Conservation (phyloP, 1,284 basidiomycete species). For the Rhodofomes roseus region DNA sequence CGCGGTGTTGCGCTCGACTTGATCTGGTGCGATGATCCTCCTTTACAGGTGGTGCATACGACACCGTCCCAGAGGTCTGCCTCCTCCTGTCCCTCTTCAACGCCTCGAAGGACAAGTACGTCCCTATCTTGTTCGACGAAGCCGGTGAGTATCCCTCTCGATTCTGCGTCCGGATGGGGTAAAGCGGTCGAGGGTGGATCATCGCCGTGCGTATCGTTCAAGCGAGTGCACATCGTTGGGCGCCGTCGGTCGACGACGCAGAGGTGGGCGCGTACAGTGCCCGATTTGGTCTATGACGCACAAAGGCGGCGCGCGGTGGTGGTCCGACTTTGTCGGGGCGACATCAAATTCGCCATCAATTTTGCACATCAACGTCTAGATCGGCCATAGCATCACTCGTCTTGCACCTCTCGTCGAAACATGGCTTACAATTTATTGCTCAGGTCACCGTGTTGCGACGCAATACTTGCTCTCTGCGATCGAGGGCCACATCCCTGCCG, state of each 20-base stretch:
- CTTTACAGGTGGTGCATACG: constrained; percentile 69
- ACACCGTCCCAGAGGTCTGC: constrained; percentile 80
- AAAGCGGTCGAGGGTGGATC: background rate
- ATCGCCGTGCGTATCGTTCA: background rate
- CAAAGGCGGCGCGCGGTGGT: background rate
- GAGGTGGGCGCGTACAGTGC: background rate
- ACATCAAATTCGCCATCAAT: background rate
- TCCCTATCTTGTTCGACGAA: constrained; percentile 72
- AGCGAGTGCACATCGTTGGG: background rate
- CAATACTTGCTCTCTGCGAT: constrained; percentile 80
- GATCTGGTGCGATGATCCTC: background rate
- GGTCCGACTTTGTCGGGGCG: background rate
- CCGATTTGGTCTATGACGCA: background rate
- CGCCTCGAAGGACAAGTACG: constrained; percentile 50
- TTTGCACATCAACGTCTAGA: constrained; percentile 1
- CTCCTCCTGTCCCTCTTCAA: constrained; percentile 72
- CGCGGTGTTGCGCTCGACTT: background rate
- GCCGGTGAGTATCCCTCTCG: constrained; percentile 47
- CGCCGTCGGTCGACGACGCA: background rate
- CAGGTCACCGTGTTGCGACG: constrained; percentile 84
- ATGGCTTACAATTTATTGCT: background rate
- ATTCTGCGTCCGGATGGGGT: no score
- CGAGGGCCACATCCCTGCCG: constrained; percentile 65
- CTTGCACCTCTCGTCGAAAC: background rate
- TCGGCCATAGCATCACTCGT: background rate